Evolutionary conservation across 1,284 basidiomycete species (phyloP).

Genomic region (Prillingera fragicola): DNA sequence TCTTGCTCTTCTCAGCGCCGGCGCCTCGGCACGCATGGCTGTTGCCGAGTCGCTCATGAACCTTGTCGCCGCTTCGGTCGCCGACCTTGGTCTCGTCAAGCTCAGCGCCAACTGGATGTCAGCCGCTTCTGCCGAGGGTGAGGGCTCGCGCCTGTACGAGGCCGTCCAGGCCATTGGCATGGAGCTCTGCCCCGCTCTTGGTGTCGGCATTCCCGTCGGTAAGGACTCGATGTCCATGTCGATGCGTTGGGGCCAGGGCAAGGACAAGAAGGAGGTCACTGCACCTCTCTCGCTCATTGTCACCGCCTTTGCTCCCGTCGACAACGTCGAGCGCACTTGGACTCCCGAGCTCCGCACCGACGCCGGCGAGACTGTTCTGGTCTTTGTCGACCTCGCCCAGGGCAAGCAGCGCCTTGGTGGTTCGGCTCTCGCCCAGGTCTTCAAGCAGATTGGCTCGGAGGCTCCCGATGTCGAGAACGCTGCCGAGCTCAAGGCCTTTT

Average conservation of each 20-base stretch:
- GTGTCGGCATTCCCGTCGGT: slow-evolving; percentile 91
- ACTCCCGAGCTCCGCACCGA: slow-evolving; percentile 79
- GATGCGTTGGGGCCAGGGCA: slow-evolving; percentile 79
- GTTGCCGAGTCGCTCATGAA: slow-evolving; percentile 92
- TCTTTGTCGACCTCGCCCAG: slow-evolving; percentile 83
- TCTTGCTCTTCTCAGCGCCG: slow-evolving; percentile 76
- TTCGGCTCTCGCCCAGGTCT: slow-evolving; percentile 92
- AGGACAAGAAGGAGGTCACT: slow-evolving; percentile 71
- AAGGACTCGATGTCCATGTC: slow-evolving; percentile 99
- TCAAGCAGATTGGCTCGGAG: slow-evolving; percentile 73
- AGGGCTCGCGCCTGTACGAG: slow-evolving; percentile 85
- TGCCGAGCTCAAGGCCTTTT: slow-evolving; percentile 70
- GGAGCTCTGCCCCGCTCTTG: slow-evolving; percentile 90
- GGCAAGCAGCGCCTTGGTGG: slow-evolving; percentile 85
- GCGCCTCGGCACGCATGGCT: slow-evolving; percentile 91
- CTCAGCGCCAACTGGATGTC: slow-evolving; percentile 99
- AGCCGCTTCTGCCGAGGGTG: slow-evolving; percentile 81
- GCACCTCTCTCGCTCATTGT: slow-evolving; percentile 88
- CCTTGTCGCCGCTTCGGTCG: slow-evolving; percentile 75
- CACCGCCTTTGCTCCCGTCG: slow-evolving; percentile 87
- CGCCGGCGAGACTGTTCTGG: slow-evolving; percentile 58
- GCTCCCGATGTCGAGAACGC: slow-evolving; percentile 85
- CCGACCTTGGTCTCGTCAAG: slow-evolving; percentile 71
- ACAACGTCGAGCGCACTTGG: slow-evolving; percentile 78
- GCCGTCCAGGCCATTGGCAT: slow-evolving; percentile 89